Evolutionary conservation across 1,139 yeast genomes (phyloP), one percentile per base, ranked within the genome.

Genomic region (Candida frijolesensis): DNA sequence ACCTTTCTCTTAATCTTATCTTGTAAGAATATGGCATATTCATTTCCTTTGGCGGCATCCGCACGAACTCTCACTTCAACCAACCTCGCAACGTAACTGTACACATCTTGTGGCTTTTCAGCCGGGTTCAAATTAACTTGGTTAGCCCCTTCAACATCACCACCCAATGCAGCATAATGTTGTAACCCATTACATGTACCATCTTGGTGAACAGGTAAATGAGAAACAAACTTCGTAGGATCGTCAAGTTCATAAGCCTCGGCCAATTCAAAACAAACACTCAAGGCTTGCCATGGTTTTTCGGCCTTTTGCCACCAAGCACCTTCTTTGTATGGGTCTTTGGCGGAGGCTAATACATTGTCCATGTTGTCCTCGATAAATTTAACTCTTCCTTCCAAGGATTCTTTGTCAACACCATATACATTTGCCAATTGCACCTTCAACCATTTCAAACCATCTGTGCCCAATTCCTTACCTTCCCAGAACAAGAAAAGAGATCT

Each of bases 141-240:
- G 46, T 78, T 79, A 0, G 98, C 99, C 66, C 99, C 99, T 66
- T 89, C 97, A 27, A 83, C 61, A 70, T 94, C 98, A 68, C 98
- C 97, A 60, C 98, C 99, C 41, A 94, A 78, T 0, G 99, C 99
- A 14, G 99, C 98, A 70, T 94, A 94, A 70, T 94, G 99, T 68
- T 94, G 99, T 52, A 94, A 77, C 7, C 99, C 99, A 65, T 94
- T 94, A 72, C 99, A 94, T 0, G 98, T 89, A 59, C 99, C 99
- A 70, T 94, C 99, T 70, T 91, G 97, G 66, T 94, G 98, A 14
- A 94, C 90, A 0, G 98, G 97, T 54, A 90, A 82, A 61, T 88
- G 90, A 1, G 96, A 87, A 22, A 86, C 71, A 62, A 70, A 91
- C 56, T 85, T 79, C 5, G 85, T 79, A 1, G 98, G 98, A 58